Evolutionary conservation across 495 filamentous ascomycete species (phyloP).

Genomic region (Hypoxylon cercidicola): DNA sequence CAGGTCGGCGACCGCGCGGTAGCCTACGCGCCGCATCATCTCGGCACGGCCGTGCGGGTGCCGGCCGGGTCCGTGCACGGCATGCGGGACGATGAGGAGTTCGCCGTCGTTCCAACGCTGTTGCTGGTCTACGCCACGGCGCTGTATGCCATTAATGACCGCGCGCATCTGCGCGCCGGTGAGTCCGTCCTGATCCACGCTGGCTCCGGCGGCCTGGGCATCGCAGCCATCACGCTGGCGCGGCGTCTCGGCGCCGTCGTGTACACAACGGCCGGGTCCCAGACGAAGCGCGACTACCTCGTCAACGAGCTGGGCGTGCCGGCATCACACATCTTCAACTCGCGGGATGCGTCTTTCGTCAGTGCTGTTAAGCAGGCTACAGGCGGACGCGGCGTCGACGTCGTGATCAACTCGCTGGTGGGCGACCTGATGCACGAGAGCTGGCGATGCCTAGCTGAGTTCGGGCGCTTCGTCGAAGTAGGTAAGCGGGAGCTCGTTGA

Average conservation of each 20-base stretch:
- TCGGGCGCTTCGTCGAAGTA: conserved; percentile 64
- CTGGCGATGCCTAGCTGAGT: conserved; percentile 58
- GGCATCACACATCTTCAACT: conserved; percentile 58
- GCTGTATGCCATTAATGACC: conserved; percentile 54
- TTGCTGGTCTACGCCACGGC: conserved; percentile 62
- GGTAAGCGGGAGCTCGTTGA: conserved; percentile 51
- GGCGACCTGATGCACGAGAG: conserved; percentile 60
- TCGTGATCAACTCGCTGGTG: conserved; percentile 62
- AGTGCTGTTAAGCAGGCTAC: conserved; percentile 56
- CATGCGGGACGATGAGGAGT: conserved; percentile 37
- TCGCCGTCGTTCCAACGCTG: conserved; percentile 43
- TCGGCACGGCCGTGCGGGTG: conserved; percentile 46
- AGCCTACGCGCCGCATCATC: conserved; percentile 35
- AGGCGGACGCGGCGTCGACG: conserved; percentile 52
- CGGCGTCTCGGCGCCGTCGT: conserved; percentile 58
- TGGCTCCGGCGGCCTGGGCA: conserved; percentile 61
- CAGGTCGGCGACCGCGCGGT: conserved; percentile 52
- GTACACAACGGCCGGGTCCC: conserved; percentile 59
- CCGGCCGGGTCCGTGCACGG: conserved; percentile 43
- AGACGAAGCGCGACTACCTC: conserved; percentile 55
- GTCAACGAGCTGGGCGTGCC: conserved; percentile 55
- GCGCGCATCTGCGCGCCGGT: conserved; percentile 46
- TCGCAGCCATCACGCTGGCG: conserved; percentile 61
- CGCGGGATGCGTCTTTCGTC: conserved; percentile 50
- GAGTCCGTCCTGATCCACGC: conserved; percentile 66